Evolutionary conservation across 495 filamentous ascomycete genomes (phyloP), one percentile per base, ranked within the genome.

Genomic region (Lasiosphaeria hispida): DNA sequence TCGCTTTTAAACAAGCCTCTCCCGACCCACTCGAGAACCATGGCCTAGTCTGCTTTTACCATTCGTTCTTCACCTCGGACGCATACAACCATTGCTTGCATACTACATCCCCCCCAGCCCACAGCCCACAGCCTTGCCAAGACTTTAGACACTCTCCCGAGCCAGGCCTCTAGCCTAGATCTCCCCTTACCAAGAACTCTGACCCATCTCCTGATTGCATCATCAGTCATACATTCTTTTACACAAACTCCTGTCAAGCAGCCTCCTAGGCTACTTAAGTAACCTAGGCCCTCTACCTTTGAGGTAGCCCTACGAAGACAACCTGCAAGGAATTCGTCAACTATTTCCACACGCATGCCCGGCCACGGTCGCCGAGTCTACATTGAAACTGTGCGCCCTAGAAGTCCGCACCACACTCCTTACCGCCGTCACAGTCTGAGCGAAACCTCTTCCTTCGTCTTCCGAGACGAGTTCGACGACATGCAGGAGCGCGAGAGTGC

Each of bases 401-500:
- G 53, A 36, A 51, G 23, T 10, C 55, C 39, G 57, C 48, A 58
- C 57, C 47, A 59, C 49, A 13, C 56, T n/a, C 23, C 40, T 33
- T 53, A 55, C 37, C 57, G 55, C 37, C 53, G 42, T 9, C 53
- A 60, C 14, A 53, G 52, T 49, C 52, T 45, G 13, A 64, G 65
- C 49, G 65, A 67, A 15, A 57, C 60, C 7, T 60, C 63, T 1
- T 53, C 61, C 19, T 61, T 63, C 55, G 45, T 50, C 44, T 41
- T 59, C 48, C 50, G 48, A 33, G 64, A 69, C 59, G 63, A 55
- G 15, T 1, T 43, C 34, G 36, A 48, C 64, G 53, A 61, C 38
- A 61, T 60, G 50, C 55, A 48, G 9, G 65, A 58, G 23, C 63
- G 63, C 48, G 64, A 67, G 34, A 55, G 66, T 4, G 34, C 54